phyloP scores from a whole-genome alignment of 768 basidiomycete species.

The Auricularia heimuer region DNA sequence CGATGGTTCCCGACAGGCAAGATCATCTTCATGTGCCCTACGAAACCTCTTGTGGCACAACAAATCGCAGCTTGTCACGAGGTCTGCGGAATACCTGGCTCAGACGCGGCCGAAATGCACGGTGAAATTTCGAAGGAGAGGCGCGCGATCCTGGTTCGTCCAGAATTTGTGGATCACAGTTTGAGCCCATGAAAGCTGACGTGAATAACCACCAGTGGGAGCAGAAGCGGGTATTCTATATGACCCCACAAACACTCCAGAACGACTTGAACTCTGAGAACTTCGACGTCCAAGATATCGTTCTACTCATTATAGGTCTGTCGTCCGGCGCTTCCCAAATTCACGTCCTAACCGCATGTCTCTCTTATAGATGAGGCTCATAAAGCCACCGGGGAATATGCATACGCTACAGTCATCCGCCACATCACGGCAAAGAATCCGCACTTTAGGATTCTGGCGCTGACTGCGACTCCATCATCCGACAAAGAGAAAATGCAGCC shows the following conservation, averaged over 20 bases:
- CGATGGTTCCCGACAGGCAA: constrained; percentile 90
- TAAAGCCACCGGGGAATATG: constrained; percentile 84
- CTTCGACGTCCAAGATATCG: constrained; percentile 70
- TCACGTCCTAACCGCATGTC: neutral
- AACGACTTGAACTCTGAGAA: constrained; percentile 70
- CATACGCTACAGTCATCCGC: constrained; percentile 82
- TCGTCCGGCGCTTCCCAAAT: neutral
- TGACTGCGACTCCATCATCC: constrained; percentile 91
- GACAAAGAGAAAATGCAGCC: constrained; percentile 79
- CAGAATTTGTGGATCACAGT: constrained; percentile 9
- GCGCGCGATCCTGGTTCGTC: constrained; percentile 51
- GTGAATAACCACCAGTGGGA: constrained; percentile 44
- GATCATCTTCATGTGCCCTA: constrained; percentile 91
- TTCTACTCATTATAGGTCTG: constrained; percentile 81
- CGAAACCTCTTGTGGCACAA: constrained; percentile 92
- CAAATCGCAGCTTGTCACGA: constrained; percentile 90
- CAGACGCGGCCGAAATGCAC: constrained; percentile 78
- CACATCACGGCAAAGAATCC: constrained; percentile 92
- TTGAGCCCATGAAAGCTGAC: too few relatives aligned
- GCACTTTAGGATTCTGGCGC: constrained; percentile 81
- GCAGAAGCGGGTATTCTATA: constrained; percentile 82
- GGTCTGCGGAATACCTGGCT: constrained; percentile 85
- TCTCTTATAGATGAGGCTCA: constrained; percentile 77
- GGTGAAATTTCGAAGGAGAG: constrained; percentile 51
- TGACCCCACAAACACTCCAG: constrained; percentile 90